phyloP scores from a whole-genome alignment of 106 monocot genomes.

The Phalaenopsis equestris region DNA sequence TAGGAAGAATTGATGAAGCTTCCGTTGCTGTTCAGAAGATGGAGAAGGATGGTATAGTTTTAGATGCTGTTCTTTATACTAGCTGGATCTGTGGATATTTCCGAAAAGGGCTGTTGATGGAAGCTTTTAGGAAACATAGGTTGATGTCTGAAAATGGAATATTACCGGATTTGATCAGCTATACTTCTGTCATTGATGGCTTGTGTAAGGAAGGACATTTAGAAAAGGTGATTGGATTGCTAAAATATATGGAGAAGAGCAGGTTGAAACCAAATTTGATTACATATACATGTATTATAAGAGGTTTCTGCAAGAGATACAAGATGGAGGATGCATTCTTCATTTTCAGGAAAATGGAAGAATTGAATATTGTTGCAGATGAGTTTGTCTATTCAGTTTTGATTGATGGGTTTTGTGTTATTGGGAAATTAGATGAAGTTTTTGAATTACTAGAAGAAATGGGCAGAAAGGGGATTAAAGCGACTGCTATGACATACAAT shows the following conservation, averaged over 20 bases:
- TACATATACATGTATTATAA: conserved; percentile 43
- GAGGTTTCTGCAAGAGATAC: conserved; percentile 55
- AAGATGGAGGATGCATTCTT: conserved; percentile 45
- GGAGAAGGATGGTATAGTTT: conserved; percentile 33
- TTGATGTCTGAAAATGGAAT: conserved; percentile 44
- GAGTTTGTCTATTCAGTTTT: conserved; percentile 52
- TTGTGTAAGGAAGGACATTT: conserved; percentile 56
- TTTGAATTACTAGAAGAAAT: conserved; percentile 52
- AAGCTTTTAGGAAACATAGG: conserved; percentile 39
- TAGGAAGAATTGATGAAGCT: conserved; percentile 40
- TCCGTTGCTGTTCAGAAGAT: conserved; percentile 33
- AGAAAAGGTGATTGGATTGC: conserved; percentile 64
- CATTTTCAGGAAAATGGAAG: conserved; percentile 42
- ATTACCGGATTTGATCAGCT: conserved; percentile 43
- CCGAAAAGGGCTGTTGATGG: conserved; percentile 31
- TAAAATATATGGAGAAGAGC: conserved; percentile 30
- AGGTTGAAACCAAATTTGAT: conserved; percentile 39
- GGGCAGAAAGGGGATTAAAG: conserved; percentile 44
- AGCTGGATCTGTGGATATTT: conserved; percentile 43
- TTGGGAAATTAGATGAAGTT: conserved; percentile 42
- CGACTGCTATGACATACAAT: conserved; percentile 38
- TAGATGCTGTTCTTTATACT: conserved; percentile 46
- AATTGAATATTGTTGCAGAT: conserved; percentile 30
- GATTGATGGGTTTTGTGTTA: conserved; percentile 44
- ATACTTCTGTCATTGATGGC: conserved; percentile 50